Base-by-base conservation (phyloP, 495 filamentous ascomycete genomes). In the Lentithecium fluviatile region DNA sequence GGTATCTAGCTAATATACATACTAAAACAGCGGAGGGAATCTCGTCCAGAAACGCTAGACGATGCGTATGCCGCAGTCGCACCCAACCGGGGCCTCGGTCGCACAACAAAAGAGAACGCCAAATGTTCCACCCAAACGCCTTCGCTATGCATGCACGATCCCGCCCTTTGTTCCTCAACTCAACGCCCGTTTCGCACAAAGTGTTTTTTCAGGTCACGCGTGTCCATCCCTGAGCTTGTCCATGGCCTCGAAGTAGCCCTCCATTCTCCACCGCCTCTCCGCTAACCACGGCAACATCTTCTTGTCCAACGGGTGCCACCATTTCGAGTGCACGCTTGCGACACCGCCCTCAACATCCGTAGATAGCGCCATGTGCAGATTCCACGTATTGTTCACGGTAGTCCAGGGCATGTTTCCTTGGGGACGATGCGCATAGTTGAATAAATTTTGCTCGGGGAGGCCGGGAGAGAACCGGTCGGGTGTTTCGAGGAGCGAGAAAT, bases 321-420 rank as follows among this genome's bases (percentile, higher is more conserved):
- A 43, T 13, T 43, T 43, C 6, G 13, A 15, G 13, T 43, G 40
- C 40, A 43, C 15, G 15, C 40, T 43, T 3, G 13, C 19, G 3
- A 43, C 40, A 20, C 40, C 40, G 3, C 40, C 40, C 15, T 43
- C 40, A 6, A 50, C 6, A 50, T 50, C 46, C 21, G 21, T 25
- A n/a, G 15, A n/a, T 4, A 15, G 15, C 40, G 68, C 64, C 65
- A 61, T 68, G 38, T 70, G 64, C 20, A 68, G 45, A 54, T 70
- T 70, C 68, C 68, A 70, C 24, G 51, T 60, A 63, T 70, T 62
- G 59, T 60, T 62, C 42, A 67, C 45, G 42, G 57, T 60, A 4
- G 15, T n/a, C 56, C 56, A 58, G 12, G 56, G 56, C 56, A 58
- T 58, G 6, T 50, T 58, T 17, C 56, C 56, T 2, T 65, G 43